Evolutionary conservation across 306 rosid genomes (phyloP).

Genomic region (Alnus rubra): DNA sequence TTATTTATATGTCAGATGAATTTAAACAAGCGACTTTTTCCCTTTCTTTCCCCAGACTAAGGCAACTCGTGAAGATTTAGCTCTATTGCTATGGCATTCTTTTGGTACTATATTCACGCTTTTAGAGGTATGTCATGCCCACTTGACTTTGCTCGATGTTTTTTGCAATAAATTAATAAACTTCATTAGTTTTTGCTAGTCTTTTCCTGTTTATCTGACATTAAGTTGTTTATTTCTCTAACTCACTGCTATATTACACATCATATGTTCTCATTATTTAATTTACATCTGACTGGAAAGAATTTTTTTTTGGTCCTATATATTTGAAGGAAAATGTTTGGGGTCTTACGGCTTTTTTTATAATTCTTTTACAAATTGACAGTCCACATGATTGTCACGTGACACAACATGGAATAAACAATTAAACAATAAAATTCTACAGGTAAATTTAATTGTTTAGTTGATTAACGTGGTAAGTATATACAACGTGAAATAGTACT

Average conservation of each 20-base stretch:
- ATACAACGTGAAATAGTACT: no score
- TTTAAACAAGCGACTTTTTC: neutral
- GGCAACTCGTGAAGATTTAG: conserved; percentile 31
- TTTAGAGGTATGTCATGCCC: conserved; percentile 31
- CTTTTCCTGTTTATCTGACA: neutral
- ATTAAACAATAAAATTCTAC: no score
- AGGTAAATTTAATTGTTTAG: no score
- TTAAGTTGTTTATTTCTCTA: neutral
- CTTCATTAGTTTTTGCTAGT: neutral
- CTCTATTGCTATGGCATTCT: conserved; percentile 45
- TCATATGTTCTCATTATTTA: neutral
- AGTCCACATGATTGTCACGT: no score
- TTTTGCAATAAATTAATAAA: neutral
- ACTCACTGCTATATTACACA: neutral
- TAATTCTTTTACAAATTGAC: no score
- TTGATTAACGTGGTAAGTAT: no score
- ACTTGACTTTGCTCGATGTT: neutral
- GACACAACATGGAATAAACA: no score
- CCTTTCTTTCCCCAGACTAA: conserved; percentile 26
- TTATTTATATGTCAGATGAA: neutral
- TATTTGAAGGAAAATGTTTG: neutral
- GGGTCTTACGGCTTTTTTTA: no score
- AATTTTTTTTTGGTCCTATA: neutral
- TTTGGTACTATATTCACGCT: conserved; percentile 30
- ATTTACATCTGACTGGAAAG: neutral